Evolutionary conservation across 208 protist species (phyloP).

Genomic region (Trypanosoma mega): DNA sequence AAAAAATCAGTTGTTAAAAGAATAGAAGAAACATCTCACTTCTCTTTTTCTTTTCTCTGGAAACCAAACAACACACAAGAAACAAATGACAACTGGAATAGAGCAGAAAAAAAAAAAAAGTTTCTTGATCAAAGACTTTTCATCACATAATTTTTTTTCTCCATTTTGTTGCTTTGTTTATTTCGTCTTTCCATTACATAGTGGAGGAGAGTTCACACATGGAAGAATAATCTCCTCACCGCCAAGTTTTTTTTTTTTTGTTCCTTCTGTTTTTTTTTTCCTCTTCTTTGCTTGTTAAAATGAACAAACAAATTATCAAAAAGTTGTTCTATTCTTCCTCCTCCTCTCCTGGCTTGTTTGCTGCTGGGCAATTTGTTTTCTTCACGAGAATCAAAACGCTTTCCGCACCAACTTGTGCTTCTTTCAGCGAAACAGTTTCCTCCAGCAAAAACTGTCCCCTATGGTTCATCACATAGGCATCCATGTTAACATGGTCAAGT

Average conservation of each 20-base stretch:
- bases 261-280: slow-evolving; percentile 11
- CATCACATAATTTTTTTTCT: slow-evolving; percentile 1
- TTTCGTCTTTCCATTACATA: slow-evolving; percentile 8
- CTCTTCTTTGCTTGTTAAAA: too few species aligned
- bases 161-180: slow-evolving; percentile 3
- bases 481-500: slow-evolving; percentile 54
- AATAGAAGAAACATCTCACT: too few species aligned
- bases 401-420: slow-evolving; percentile 22
- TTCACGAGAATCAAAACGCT: slow-evolving; percentile 47
- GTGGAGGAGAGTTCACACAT: too few species aligned
- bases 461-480: slow-evolving; percentile 43
- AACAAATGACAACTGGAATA: too few species aligned
- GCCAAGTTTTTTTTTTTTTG: neutral
- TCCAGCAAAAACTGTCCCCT: slow-evolving; percentile 43
- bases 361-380: slow-evolving; percentile 28
- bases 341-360: slow-evolving; percentile 25
- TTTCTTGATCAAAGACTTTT: too few species aligned
- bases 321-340: slow-evolving; percentile 12
- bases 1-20: too few species aligned
- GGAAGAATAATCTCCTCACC: too few species aligned
- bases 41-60: too few species aligned
- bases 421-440: slow-evolving; percentile 33
- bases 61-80: too few species aligned
- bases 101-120: too few species aligned
- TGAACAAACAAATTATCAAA: too few species aligned